Percentiles rank a stretch among this genome's conserved stretches.
Conservation (phyloP, 2,329 filamentous ascomycete species). For the Chalaropsis thielavioides region DNA sequence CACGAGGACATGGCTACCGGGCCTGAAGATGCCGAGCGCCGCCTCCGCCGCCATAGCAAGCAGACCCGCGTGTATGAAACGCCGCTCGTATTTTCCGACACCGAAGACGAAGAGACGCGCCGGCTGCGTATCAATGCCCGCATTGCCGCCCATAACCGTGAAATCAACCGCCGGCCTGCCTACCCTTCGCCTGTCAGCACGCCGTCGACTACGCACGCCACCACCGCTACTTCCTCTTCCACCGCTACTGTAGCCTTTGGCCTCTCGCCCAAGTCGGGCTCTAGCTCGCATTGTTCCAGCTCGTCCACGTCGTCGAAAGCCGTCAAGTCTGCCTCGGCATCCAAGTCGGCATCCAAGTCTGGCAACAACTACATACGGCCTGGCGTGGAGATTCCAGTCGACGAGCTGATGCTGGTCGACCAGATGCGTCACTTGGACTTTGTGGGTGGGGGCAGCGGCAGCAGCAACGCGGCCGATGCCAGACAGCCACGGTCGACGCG, state of each 20-base stretch:
- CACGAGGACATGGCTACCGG: background rate
- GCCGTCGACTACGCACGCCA: background rate
- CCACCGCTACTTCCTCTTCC: background rate
- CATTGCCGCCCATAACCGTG: conserved; percentile 6
- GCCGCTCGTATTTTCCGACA: background rate
- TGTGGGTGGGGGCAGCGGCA: background rate
- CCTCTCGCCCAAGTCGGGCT: background rate
- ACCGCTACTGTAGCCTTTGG: background rate
- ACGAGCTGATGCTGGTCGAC: background rate
- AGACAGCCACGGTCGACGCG: background rate
- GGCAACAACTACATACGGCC: background rate
- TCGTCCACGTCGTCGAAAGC: background rate
- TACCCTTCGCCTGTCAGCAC: background rate
- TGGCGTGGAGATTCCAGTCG: background rate
- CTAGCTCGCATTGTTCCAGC: background rate
- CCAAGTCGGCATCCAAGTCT: background rate
- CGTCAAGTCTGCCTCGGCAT: background rate
- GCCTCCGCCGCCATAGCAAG: background rate
- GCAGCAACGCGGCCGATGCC: background rate
- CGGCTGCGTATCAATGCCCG: conserved; percentile 1
- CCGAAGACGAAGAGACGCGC: background rate
- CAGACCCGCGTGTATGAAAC: background rate
- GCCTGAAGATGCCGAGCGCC: background rate
- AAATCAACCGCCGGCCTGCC: background rate
- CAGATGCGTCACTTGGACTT: background rate